Percentiles rank a stretch among this genome's conserved stretches.
Evolutionary conservation across 352 stramenopile species (phyloP).

Genomic region (Pilasporangium apinafurcum): DNA sequence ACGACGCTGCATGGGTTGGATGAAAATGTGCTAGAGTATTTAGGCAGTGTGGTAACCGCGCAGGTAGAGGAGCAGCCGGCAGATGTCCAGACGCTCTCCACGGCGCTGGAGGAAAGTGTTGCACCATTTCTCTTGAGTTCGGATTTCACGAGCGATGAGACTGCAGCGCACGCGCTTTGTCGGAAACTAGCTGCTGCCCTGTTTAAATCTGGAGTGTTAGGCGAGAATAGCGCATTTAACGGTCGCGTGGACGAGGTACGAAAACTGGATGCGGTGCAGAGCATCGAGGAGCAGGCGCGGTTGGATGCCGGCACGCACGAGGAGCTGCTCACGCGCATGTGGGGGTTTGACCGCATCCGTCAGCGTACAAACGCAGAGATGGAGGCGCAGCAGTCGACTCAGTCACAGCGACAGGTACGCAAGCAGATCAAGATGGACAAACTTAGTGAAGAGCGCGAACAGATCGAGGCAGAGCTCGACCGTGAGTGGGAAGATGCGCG

Average conservation of each 20-base stretch:
- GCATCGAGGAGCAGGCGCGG: constrained; percentile 68
- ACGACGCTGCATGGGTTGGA: constrained; percentile 53
- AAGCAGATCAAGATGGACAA: constrained; percentile 72
- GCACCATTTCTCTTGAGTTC: constrained; percentile 66
- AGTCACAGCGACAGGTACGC: constrained; percentile 74
- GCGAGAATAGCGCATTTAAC: constrained; percentile 9
- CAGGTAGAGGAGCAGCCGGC: constrained; percentile 33
- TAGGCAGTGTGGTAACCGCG: constrained; percentile 45
- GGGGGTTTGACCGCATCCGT: constrained; percentile 84
- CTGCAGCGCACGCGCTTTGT: constrained; percentile 29
- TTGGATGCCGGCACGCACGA: constrained; percentile 37
- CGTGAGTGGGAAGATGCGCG: constrained; percentile 76
- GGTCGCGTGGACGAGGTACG: constrained; percentile 23
- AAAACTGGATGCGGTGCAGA: constrained; percentile 53
- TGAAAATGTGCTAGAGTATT: constrained; percentile 65
- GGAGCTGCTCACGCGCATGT: constrained; percentile 76
- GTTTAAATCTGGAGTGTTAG: constrained; percentile 14
- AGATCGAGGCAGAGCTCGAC: constrained; percentile 56
- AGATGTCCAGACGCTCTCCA: constrained; percentile 24
- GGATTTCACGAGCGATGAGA: constrained; percentile 37
- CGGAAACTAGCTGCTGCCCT: constrained; percentile 26
- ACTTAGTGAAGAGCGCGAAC: constrained; percentile 47
- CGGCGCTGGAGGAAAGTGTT: constrained; percentile 47
- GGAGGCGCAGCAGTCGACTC: constrained; percentile 63
- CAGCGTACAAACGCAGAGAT: constrained; percentile 69